Evolutionary conservation across 2,329 filamentous ascomycete species (phyloP), one percentile per base, ranked within the genome.

Genomic region (Fusarium begoniae): DNA sequence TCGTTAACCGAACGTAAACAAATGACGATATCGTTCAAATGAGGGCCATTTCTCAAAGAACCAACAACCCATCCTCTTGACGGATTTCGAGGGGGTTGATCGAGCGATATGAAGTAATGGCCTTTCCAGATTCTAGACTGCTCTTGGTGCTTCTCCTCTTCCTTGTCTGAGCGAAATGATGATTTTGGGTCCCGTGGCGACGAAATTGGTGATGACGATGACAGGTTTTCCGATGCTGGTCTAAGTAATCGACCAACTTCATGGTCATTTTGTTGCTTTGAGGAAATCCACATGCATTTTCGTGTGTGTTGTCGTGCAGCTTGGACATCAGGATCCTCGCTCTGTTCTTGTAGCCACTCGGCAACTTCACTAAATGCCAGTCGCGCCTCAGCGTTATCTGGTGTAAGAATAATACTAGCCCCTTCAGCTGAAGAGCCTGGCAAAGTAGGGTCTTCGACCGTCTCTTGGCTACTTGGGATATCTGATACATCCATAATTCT

Each of bases 281-380:
- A 32, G 18, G 37, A 12, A 13, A 37, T n/a, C 55, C 55, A 58
- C 41, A 58, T 58, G 41, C 24, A 58, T 8, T 18, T 43, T 24
- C 6, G 15, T 8, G 30, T 15, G 1, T 57, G 30, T 8, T 37
- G 20, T 18, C 2, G 18, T 1, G 30, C 41, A 2, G 9, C 55
- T 12, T 35, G 5, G 5, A 18, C 0, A 0, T 0, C 0, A 3
- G 55, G 18, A 6, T 45, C 55, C 0, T 37, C 9, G n/a, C 0
- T 6, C 8, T 57, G 55, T 32, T 0, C 1, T 10, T 28, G 41
- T 5, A 45, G 13, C n/a, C 1, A 45, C 1, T 58, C 55, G 0
- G 28, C 41, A 0, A 58, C 30, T 6, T 45, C n/a, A 11, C 6
- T 17, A 6, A 58, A 58, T 0, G 14, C 30, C 12, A 58, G 18